Base-by-base conservation (phyloP, 768 basidiomycete species). In the Leccinum pellstonianum region DNA sequence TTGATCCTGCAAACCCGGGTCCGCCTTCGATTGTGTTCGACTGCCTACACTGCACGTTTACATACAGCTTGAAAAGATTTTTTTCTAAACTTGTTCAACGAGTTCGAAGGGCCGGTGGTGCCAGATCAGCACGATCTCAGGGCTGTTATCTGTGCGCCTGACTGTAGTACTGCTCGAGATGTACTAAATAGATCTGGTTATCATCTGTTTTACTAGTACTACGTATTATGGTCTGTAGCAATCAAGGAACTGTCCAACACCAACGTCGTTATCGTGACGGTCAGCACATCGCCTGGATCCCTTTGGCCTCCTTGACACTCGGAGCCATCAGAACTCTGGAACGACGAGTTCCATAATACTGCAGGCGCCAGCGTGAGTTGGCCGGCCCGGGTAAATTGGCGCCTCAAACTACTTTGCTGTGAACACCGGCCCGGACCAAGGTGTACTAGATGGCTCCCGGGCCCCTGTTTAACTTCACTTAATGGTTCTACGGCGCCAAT, bases 51-150 rank as follows among this genome's bases (percentile, higher is more conserved):
- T 15, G 15, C 17, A n/a, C 23, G 37, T 25, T 23, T 50, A 17
- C 4, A n/a, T 38, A 4, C 35, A 19, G 27, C 4, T 41, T 49
- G 41, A 58, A 19, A 4, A 33, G 7, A 35, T 61, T 7, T 23
- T 19, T 19, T 19, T 29, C 8, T 8, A 29, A 29, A 61, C 12
- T 25, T 29, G 31, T 23, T 46, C 43, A 85, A 82, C 8, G 2
- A 29, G 27, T 29, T 50, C 19, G 38, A 41, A 41, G 38, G 38
- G 77, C 81, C 23, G 85, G 86, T 52, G 85, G 86, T 29, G 83
- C 84, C 12, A 86, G 87, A 11, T 82, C 80, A 47, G 86, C 86
- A 87, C 62, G 88, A 85, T 62, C 70, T 88, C 35, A 86, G 87
- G 52, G 73, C 87, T n/a, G 86, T 88, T 66, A 77, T 88, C 12